Evolutionary conservation across 257 asterid species (phyloP).

Genomic region (Solanum bulbocastanum): DNA sequence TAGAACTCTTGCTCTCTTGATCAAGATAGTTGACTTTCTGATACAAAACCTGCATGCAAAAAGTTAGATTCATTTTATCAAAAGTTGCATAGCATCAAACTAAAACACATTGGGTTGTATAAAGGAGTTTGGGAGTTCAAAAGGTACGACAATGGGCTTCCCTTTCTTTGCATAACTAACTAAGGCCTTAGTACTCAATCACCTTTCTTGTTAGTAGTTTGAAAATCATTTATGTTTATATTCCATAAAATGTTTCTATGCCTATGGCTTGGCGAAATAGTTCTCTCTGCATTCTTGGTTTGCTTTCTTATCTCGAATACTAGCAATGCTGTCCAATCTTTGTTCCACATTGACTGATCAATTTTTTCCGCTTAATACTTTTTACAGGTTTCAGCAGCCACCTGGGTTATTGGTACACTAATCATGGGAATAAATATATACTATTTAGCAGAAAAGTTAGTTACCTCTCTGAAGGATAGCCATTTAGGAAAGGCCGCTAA

Average conservation of each 20-base stretch:
- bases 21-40: not conserved
- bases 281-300: not conserved
- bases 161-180: not conserved
- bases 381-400: slow-evolving; percentile 53
- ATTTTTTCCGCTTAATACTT: not conserved
- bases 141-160: not conserved
- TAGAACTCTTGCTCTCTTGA: not conserved
- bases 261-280: not conserved
- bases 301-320: not conserved
- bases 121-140: not conserved
- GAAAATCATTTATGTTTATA: not conserved
- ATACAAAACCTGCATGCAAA: not conserved
- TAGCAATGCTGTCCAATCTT: not conserved
- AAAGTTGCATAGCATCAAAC: not conserved
- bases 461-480: slow-evolving; percentile 45
- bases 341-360: not conserved
- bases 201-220: not conserved
- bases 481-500: slow-evolving; percentile 20
- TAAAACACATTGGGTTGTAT: not conserved
- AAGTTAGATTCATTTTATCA: not conserved
- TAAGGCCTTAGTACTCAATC: not conserved
- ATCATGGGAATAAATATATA: slow-evolving; percentile 80
- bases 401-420: slow-evolving; percentile 76
- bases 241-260: not conserved
- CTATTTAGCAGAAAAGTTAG: slow-evolving; percentile 59